Conservation (phyloP, 208 protist genomes). For the Wallacemonas sp. region DNA sequence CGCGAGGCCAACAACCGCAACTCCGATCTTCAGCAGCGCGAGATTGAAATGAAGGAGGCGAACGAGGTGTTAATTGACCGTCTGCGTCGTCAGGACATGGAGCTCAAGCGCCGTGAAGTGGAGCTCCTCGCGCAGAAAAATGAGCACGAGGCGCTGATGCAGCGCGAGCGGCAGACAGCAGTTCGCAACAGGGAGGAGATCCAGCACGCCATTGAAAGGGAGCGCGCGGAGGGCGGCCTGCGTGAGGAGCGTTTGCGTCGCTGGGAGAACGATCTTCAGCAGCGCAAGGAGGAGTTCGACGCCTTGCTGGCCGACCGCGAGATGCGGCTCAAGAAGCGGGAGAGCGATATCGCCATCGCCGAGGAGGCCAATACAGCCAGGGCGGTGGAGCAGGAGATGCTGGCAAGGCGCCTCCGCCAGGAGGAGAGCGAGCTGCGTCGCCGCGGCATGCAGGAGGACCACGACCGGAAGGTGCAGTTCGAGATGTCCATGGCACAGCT, state of each 20-base stretch:
- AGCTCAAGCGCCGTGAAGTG: constrained; percentile 45
- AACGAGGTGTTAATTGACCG: constrained; percentile 28
- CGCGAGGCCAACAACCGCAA: constrained; percentile 10
- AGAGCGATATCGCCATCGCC: constrained; percentile 17
- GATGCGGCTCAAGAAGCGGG: constrained; percentile 25
- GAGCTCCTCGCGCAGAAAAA: constrained; percentile 27
- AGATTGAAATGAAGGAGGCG: constrained; percentile 16
- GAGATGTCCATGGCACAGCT: constrained; percentile 15
- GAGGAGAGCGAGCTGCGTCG: constrained; percentile 32
- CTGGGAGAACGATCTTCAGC: constrained; percentile 31
- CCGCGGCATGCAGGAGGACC: constrained; percentile 18
- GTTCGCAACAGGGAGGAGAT: constrained; percentile 43
- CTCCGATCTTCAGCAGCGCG: constrained; percentile 16
- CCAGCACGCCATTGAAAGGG: constrained; percentile 31
- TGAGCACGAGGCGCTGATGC: constrained; percentile 38
- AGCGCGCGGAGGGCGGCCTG: constrained; percentile 26
- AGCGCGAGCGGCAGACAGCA: constrained; percentile 35
- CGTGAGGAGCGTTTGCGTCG: constrained; percentile 26
- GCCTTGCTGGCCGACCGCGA: constrained; percentile 27
- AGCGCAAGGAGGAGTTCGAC: constrained; percentile 39
- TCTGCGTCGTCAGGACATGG: constrained; percentile 35
- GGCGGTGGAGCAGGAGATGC: constrained; percentile 31
- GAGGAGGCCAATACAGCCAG: constrained; percentile 26
- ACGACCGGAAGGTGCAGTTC: constrained; percentile 20
- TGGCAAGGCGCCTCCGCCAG: constrained; percentile 18